Conservation (phyloP, 306 rosid species). For the Prunus mira region DNA sequence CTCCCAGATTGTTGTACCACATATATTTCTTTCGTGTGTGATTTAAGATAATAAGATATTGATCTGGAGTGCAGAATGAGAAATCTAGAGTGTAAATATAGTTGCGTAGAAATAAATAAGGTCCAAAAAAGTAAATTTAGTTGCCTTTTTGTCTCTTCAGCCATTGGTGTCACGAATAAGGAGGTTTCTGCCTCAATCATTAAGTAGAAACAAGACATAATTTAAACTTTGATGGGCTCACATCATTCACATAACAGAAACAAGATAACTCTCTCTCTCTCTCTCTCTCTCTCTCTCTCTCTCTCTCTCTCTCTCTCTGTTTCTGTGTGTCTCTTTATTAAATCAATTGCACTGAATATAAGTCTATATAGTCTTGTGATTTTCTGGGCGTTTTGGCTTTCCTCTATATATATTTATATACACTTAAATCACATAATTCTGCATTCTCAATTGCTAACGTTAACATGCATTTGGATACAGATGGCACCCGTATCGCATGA, state of each 20-base stretch:
- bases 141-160: constrained; percentile 18
- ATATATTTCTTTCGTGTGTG: neutral
- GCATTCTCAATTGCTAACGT: too few relatives aligned
- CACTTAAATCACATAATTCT: too few relatives aligned
- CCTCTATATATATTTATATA: too few relatives aligned
- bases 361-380: too few relatives aligned
- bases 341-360: too few relatives aligned
- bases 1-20: neutral
- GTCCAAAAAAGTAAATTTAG: neutral
- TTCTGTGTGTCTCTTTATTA: too few relatives aligned
- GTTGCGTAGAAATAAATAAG: too few relatives aligned
- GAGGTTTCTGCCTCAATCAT: constrained; percentile 27
- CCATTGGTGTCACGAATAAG: neutral
- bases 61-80: neutral
- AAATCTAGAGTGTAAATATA: too few relatives aligned
- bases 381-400: too few relatives aligned
- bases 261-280: neutral
- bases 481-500: too few relatives aligned
- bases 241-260: constrained; percentile 4
- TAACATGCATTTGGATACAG: too few relatives aligned
- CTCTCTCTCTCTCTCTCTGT: too few relatives aligned
- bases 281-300: neutral
- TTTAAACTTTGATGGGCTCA: constrained; percentile 24
- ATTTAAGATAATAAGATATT: neutral
- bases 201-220: constrained; percentile 26